Conservation (phyloP, 805 yeast species). For the Barnettozyma pratensis region DNA sequence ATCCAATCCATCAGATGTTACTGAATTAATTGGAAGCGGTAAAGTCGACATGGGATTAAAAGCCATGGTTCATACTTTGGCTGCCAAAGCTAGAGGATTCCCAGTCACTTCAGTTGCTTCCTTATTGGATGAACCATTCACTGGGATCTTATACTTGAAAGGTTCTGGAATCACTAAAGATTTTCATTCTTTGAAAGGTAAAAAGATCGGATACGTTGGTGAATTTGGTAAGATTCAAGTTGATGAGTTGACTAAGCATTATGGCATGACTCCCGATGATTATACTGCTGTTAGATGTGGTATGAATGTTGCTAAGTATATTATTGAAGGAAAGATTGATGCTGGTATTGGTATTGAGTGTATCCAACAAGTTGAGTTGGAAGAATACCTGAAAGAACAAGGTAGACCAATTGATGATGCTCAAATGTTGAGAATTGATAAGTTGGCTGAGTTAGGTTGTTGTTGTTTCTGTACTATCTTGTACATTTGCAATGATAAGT, state of each 20-base stretch:
- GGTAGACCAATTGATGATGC: slow-evolving; percentile 43
- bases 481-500: slow-evolving; percentile 48
- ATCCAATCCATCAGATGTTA: slow-evolving; percentile 52
- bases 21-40: slow-evolving; percentile 52
- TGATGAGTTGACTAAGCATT: slow-evolving; percentile 50
- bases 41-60: slow-evolving; percentile 55
- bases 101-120: slow-evolving; percentile 54
- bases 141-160: slow-evolving; percentile 48
- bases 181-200: slow-evolving; percentile 47
- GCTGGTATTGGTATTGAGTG: slow-evolving; percentile 58
- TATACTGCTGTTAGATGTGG: slow-evolving; percentile 56
- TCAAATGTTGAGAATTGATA: slow-evolving; percentile 52
- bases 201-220: slow-evolving; percentile 51
- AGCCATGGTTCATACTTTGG: slow-evolving; percentile 57
- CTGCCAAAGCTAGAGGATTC: slow-evolving; percentile 54
- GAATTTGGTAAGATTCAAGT: slow-evolving; percentile 56
- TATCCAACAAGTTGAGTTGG: slow-evolving; percentile 54
- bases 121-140: slow-evolving; percentile 51
- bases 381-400: slow-evolving; percentile 39
- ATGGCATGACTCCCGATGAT: slow-evolving; percentile 50
- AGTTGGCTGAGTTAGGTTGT: slow-evolving; percentile 51
- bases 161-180: slow-evolving; percentile 47
- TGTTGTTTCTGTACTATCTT: slow-evolving; percentile 55
- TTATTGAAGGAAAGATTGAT: slow-evolving; percentile 49
- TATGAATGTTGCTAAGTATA: slow-evolving; percentile 53